phyloP scores from a whole-genome alignment of 202 grass and related monocot genomes.

The Panicum hallii region DNA sequence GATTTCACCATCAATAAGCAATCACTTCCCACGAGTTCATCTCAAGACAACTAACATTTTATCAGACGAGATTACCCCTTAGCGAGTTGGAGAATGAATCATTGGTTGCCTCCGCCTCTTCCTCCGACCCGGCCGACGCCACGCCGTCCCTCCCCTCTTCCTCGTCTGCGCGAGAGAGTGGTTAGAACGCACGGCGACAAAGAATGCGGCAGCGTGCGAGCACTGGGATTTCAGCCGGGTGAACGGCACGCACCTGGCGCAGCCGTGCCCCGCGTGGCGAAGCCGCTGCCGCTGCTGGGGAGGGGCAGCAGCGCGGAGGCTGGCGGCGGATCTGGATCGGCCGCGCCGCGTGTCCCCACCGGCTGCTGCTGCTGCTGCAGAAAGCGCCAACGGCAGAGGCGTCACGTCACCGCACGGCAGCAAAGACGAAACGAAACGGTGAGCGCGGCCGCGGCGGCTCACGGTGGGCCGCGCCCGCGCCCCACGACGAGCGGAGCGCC shows the following conservation, averaged over 20 bases:
- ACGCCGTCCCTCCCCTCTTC: background rate
- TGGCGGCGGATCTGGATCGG: conserved; percentile 72
- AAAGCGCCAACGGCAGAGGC: conserved; percentile 29
- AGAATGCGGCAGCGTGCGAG: background rate
- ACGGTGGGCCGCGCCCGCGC: background rate
- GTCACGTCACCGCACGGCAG: conserved; percentile 57
- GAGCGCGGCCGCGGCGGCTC: conserved; percentile 20
- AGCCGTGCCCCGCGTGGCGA: conserved; percentile 52
- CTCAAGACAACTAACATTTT: background rate
- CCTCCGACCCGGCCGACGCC: conserved; percentile 29
- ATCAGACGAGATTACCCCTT: conserved; percentile 53
- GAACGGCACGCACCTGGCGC: conserved; percentile 48
- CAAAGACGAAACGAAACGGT: conserved; percentile 24
- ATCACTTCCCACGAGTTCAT: conserved; percentile 25
- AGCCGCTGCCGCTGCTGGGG: conserved; percentile 37
- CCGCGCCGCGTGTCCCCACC: conserved; percentile 42
- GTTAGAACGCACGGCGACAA: conserved; percentile 41
- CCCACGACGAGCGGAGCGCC: conserved; percentile 4
- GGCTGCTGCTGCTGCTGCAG: conserved; percentile 30
- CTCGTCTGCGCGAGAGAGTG: conserved; percentile 47
- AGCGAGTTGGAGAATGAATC: conserved; percentile 70
- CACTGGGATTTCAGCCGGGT: background rate
- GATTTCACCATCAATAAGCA: conserved; percentile 35
- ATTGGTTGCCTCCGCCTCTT: conserved; percentile 43
- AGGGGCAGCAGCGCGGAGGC: conserved; percentile 36